Base-by-base conservation (phyloP, 768 basidiomycete species). In the Lentinula aciculospora region DNA sequence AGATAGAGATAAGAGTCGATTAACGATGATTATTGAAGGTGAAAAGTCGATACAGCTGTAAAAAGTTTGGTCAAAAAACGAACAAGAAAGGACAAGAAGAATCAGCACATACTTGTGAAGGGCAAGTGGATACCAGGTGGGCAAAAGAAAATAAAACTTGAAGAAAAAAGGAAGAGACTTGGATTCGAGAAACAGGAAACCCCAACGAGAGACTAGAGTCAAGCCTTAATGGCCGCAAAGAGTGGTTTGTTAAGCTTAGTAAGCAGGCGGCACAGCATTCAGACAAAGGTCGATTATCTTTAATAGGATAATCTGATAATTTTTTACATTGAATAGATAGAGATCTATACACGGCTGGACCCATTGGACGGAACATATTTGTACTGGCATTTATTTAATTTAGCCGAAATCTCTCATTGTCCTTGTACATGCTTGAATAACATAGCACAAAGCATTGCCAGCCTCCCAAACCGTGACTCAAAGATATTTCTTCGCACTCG, bases 401-500 rank as follows among this genome's bases (percentile, higher is more conserved):
- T n/a, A n/a, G n/a, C n/a, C n/a, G n/a, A n/a, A n/a, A n/a, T n/a
- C n/a, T n/a, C n/a, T n/a, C n/a, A n/a, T n/a, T n/a, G n/a, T n/a
- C n/a, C n/a, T n/a, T n/a, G n/a, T n/a, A n/a, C 8, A 7, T 34
- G 32, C 9, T 13, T 34, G 32, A 34, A 34, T 34, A 34, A 34
- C 32, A 34, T 34, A 8, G 32, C 32, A 39, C 37, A 39, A 39
- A 39, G 37, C 37, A 39, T 17, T 39, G 17, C 37, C 17, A 17
- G 37, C 37, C n/a, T 39, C 1, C 2, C n/a, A 6, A 5, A 6
- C 37, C 40, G 13, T 34, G 37, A 67, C 9, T 44, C 67, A 86
- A 64, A 98, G 73, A 70, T 92, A 74, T 75, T 88, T 91, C 73
- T 86, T 90, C 53, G 96, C 97, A 72, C 88, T 89, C 19, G 87